These are phyloP conservation scores for Corchorus olitorius DNA, from an alignment of 345 rosid species.

Conservation along the genomic window DNA sequence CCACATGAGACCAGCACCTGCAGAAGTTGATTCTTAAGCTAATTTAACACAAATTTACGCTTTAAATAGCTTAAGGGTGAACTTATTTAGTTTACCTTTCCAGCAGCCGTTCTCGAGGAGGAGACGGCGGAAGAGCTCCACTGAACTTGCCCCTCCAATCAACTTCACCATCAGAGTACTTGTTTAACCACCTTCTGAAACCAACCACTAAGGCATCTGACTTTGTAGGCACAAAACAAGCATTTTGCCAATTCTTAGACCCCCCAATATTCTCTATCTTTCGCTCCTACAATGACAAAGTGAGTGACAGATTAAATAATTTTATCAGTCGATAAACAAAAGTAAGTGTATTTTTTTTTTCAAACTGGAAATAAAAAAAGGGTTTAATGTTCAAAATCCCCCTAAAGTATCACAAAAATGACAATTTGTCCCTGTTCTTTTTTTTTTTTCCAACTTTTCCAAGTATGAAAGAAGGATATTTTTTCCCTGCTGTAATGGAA, in stretches of 20 bases:
- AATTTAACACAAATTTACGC: too few species aligned
- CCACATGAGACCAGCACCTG: conserved; percentile 88
- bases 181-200: conserved; percentile 81
- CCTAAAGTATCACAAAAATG: too few species aligned
- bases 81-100: conserved; percentile 52
- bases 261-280: conserved; percentile 67
- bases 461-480: too few species aligned
- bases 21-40: not conserved
- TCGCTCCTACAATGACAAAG: conserved; percentile 56
- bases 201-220: conserved; percentile 73
- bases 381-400: too few species aligned
- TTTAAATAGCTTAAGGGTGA: too few species aligned
- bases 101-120: conserved; percentile 73
- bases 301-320: not conserved
- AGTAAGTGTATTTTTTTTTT: too few species aligned
- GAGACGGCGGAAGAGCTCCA: conserved; percentile 69
- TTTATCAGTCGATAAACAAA: not conserved
- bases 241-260: conserved; percentile 76
- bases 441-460: too few species aligned
- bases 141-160: conserved; percentile 75
- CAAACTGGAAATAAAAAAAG: too few species aligned
- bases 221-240: conserved; percentile 79
- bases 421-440: too few species aligned
- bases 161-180: conserved; percentile 58
- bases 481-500: too few species aligned